Base-by-base conservation (phyloP, 441 rosid genomes). In the Aquilaria agallochum region DNA sequence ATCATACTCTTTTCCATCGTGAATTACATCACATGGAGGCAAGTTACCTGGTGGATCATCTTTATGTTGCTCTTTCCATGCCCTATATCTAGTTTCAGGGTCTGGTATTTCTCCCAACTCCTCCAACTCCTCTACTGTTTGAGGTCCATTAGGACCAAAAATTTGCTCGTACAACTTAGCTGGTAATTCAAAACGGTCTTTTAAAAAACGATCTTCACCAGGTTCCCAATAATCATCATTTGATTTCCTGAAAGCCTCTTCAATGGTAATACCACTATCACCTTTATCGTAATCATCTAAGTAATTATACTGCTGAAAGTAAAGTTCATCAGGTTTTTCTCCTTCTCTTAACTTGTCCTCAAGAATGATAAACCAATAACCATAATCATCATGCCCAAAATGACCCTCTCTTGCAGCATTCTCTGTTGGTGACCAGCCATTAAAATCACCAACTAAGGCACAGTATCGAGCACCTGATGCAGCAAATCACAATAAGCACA, bases 211-310 rank as follows among this genome's bases (percentile, higher is more conserved):
- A 61, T 95, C 97, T 77, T 95, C 99, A 32, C 97, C 99, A 64
- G 97, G 97, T 76, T 95, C 99, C 97, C 97, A 95, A 66, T 91
- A 95, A 58, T 95, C 96, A 75, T 95, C 99, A 60, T 86, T 85
- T 62, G 96, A 85, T 75, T 64, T 91, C 74, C 87, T 72, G 58
- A 91, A 82, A 56, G 86, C 66, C 76, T 91, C 97, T 14, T 89
- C 91, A 59, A 89, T 84, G 63, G 86, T 73, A 66, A 79, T 69
- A 62, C 92, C 95, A 64, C 83, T 86, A 62, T 95, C 97, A 55
- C 99, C 99, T 74, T 89, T 95, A 64, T 95, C 99, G 68, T 80
- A 86, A 74, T 95, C 91, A 30, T 95, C 96, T 3, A 74, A 76
- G 63, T 91, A 91, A 72, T 89, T 95, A 65, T 95, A 95, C 83